Conservation (phyloP, 495 filamentous ascomycete species). For the Cairneyella variabilis region DNA sequence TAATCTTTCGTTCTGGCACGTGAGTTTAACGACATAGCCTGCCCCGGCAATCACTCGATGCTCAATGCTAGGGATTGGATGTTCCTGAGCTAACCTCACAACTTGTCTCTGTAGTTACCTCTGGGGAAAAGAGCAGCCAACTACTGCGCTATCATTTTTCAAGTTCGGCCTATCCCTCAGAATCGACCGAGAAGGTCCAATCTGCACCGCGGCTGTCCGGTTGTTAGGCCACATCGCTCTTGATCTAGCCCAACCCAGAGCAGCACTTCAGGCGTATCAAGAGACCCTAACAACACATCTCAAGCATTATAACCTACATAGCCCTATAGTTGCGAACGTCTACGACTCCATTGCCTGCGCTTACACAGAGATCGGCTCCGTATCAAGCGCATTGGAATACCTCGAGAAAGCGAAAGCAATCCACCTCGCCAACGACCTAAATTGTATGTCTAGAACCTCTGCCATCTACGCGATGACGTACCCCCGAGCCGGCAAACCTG, state of each 20-base stretch:
- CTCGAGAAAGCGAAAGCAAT: conserved; percentile 1
- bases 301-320: not conserved
- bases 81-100: conserved; percentile 1
- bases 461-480: conserved; percentile 5
- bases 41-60: not conserved
- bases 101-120: not conserved
- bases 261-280: conserved; percentile 1
- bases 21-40: not conserved
- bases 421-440: conserved; percentile 1
- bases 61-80: not conserved
- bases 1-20: not conserved
- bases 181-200: conserved; percentile 1
- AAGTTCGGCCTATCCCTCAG: conserved; percentile 1
- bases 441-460: not conserved
- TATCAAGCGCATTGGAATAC: not conserved
- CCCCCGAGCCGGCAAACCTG: not conserved
- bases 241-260: conserved; percentile 2
- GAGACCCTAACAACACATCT: not conserved
- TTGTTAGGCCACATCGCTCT: conserved; percentile 1
- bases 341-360: conserved; percentile 3
- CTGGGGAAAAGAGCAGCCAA: conserved; percentile 1
- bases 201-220: not conserved
- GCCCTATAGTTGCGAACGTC: not conserved
- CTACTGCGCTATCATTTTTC: conserved; percentile 1
- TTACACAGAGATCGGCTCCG: conserved; percentile 1